Conservation (phyloP, 1,284 basidiomycete genomes). For the Malassezia arunalokei region DNA sequence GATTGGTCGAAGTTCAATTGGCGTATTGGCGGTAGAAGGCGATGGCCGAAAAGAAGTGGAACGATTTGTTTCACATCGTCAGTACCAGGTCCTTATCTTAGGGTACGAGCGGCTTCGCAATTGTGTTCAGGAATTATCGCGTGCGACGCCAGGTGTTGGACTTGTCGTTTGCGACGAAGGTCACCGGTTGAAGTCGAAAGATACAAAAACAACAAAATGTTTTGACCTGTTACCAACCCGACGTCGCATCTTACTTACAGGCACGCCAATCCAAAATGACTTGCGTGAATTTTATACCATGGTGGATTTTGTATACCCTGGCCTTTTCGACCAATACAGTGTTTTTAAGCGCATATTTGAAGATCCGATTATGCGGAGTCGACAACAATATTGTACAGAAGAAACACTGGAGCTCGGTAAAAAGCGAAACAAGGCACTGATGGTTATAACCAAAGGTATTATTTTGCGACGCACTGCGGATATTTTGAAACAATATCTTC, state of each 20-base stretch:
- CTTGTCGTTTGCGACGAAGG: constrained; percentile 94
- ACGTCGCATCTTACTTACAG: constrained; percentile 65
- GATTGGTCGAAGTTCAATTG: constrained; percentile 59
- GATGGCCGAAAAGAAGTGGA: constrained; percentile 26
- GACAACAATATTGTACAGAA: constrained; percentile 61
- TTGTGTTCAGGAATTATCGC: constrained; percentile 26
- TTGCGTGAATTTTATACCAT: constrained; percentile 89
- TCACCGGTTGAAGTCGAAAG: constrained; percentile 82
- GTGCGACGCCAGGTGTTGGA: constrained; percentile 62
- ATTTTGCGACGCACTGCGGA: constrained; percentile 64
- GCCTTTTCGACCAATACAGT: constrained; percentile 54
- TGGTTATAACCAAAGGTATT: constrained; percentile 67
- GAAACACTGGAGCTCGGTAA: constrained; percentile 66
- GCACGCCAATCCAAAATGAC: constrained; percentile 92
- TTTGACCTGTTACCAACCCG: constrained; percentile 67
- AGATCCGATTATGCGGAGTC: constrained; percentile 72
- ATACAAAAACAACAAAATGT: constrained; percentile 79
- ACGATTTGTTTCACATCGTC: constrained; percentile 47
- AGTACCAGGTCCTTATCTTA: constrained; percentile 73
- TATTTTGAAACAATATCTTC: constrained; percentile 71
- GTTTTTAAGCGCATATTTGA: constrained; percentile 59
- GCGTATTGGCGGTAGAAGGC: constrained; percentile 68
- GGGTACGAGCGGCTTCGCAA: constrained; percentile 78
- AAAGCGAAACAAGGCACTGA: constrained; percentile 45
- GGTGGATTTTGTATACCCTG: constrained; percentile 90